Conservation (phyloP, 106 monocot genomes). For the Hemerocallis citrina region DNA sequence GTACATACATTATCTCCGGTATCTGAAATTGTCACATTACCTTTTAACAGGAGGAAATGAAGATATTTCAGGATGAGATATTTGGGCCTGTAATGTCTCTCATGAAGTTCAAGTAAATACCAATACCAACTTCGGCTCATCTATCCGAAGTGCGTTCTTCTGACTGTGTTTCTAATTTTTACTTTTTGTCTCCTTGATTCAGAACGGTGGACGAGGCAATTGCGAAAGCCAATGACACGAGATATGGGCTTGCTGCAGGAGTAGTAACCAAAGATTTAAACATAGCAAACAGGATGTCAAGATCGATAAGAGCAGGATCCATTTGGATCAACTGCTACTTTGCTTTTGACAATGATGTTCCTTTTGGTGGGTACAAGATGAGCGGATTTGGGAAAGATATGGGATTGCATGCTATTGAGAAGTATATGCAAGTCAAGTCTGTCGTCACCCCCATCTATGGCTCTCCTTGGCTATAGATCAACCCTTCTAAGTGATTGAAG, state of each 20-base stretch:
- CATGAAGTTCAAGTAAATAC: slow-evolving; percentile 50
- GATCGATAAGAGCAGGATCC: slow-evolving; percentile 34
- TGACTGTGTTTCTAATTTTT: neutral
- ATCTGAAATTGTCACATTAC: neutral
- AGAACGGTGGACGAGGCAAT: slow-evolving; percentile 56
- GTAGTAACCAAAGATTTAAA: slow-evolving; percentile 49
- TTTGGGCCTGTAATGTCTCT: slow-evolving; percentile 54
- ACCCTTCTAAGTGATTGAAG: too few species aligned
- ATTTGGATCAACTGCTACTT: slow-evolving; percentile 61
- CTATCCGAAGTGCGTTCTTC: too few species aligned
- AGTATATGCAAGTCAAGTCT: slow-evolving; percentile 35
- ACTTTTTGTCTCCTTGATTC: neutral
- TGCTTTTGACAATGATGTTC: slow-evolving; percentile 30
- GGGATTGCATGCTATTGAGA: slow-evolving; percentile 32
- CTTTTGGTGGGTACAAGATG: slow-evolving; percentile 61
- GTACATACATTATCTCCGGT: neutral
- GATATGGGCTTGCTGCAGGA: slow-evolving; percentile 37
- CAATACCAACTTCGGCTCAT: too few species aligned
- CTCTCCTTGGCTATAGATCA: slow-evolving; percentile 46
- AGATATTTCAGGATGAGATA: slow-evolving; percentile 37
- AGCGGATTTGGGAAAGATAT: slow-evolving; percentile 47
- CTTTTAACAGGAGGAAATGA: slow-evolving; percentile 54
- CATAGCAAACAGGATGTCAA: slow-evolving; percentile 38
- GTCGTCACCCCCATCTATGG: slow-evolving; percentile 44
- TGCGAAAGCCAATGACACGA: slow-evolving; percentile 15